Conservation (phyloP, 805 yeast genomes). For the Kuraishia capsulata region DNA sequence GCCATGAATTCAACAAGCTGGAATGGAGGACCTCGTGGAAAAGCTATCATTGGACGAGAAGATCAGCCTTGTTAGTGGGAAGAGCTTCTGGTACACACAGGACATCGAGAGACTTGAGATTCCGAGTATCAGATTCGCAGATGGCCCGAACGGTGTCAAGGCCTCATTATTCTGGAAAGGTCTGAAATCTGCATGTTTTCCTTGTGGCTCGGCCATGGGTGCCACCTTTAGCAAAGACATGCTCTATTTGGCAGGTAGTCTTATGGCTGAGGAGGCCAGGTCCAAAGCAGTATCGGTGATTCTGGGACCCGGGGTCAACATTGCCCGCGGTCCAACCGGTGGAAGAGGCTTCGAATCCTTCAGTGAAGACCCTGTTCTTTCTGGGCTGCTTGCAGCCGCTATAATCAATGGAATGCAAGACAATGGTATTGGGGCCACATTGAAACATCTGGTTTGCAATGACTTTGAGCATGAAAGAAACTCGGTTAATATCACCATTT, state of each 20-base stretch:
- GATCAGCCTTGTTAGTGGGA: slow-evolving; percentile 15
- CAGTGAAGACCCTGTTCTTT: slow-evolving; percentile 48
- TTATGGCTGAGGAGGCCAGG: slow-evolving; percentile 47
- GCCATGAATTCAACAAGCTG: no score
- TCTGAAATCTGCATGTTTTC: slow-evolving; percentile 47
- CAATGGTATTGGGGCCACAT: slow-evolving; percentile 30
- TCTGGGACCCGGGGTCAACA: slow-evolving; percentile 43
- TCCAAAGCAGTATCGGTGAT: slow-evolving; percentile 43
- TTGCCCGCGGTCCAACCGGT: slow-evolving; percentile 48
- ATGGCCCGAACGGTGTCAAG: slow-evolving; percentile 60
- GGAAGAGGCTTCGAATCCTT: slow-evolving; percentile 58
- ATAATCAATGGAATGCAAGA: slow-evolving; percentile 29
- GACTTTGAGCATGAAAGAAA: slow-evolving; percentile 51
- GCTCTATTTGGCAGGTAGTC: slow-evolving; percentile 35
- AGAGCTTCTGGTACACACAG: slow-evolving; percentile 30
- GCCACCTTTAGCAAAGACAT: slow-evolving; percentile 46
- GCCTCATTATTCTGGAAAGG: slow-evolving; percentile 46
- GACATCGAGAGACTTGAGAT: slow-evolving; percentile 25
- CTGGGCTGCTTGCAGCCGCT: slow-evolving; percentile 26
- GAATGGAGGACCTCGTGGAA: slow-evolving; percentile 1
- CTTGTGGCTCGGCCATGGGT: slow-evolving; percentile 53
- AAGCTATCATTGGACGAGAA: slow-evolving; percentile 16
- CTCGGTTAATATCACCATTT: slow-evolving; percentile 31
- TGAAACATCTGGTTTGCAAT: slow-evolving; percentile 57
- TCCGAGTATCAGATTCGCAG: slow-evolving; percentile 39